phyloP scores from a whole-genome alignment of 148 eudicot species.

The Rheum nobile region DNA sequence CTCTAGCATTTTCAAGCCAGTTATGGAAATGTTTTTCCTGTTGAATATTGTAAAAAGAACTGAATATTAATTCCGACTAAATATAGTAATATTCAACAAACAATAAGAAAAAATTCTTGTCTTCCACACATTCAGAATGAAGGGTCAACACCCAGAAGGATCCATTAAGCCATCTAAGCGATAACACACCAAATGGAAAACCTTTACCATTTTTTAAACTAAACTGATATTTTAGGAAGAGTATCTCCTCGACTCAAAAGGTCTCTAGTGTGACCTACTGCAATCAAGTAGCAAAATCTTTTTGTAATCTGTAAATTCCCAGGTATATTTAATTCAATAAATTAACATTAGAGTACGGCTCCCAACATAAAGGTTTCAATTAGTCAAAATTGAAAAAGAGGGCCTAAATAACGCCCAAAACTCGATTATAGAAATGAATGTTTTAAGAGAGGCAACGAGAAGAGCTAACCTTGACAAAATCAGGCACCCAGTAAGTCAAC shows the following conservation, averaged over 20 bases:
- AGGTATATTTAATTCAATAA: neutral
- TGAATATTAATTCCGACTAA: neutral
- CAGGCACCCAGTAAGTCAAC: constrained; percentile 93
- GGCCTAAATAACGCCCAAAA: neutral
- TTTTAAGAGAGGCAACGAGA: neutral
- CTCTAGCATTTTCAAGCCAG: constrained; percentile 99
- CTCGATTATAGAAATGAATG: neutral
- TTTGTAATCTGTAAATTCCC: neutral
- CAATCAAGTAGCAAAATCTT: neutral
- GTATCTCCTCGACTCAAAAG: neutral
- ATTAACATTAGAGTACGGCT: neutral
- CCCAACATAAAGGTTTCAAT: neutral
- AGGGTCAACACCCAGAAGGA: neutral
- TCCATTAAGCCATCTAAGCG: neutral
- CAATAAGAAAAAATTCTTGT: neutral
- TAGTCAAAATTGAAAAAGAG: neutral
- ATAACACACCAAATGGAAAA: neutral
- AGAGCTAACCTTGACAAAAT: constrained; percentile 75
- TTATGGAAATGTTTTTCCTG: constrained; percentile 96
- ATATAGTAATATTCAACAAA: neutral
- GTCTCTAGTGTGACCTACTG: neutral
- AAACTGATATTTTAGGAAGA: neutral
- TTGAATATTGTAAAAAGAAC: neutral
- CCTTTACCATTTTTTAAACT: neutral
- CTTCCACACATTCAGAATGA: neutral